Conservation (phyloP, 2,329 filamentous ascomycete genomes). For the Ceratocystis eucalypticola region DNA sequence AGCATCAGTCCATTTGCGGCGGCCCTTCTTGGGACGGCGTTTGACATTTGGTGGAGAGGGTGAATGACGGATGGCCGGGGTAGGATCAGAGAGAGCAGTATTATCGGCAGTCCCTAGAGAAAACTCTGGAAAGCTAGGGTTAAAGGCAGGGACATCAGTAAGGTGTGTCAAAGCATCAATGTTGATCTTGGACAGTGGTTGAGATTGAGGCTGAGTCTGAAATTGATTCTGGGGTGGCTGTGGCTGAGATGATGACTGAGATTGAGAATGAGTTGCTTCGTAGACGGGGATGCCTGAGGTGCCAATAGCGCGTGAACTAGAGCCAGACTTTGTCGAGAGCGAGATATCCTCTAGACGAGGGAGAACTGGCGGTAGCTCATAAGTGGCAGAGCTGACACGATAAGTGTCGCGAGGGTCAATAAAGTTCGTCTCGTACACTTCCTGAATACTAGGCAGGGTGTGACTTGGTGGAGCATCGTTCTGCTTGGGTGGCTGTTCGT, state of each 20-base stretch:
- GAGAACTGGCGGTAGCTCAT: constrained; percentile 12
- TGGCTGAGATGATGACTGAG: neutral
- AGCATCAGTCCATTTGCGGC: constrained; percentile 51
- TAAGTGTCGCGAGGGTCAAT: constrained; percentile 15
- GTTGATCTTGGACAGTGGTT: neutral
- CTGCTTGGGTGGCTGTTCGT: constrained; percentile 9
- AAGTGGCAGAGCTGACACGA: neutral
- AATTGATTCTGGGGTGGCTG: neutral
- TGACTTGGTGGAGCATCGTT: constrained; percentile 2
- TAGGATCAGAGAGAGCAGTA: neutral
- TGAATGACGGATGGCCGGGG: neutral
- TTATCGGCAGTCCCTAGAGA: neutral
- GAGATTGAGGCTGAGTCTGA: neutral
- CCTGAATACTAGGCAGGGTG: constrained; percentile 13
- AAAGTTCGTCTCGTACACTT: constrained; percentile 12
- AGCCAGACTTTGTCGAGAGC: neutral
- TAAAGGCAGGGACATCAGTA: constrained; percentile 26
- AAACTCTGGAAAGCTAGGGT: constrained; percentile 6
- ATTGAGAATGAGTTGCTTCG: neutral
- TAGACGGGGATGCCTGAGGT: neutral
- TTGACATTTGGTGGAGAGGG: constrained; percentile 24
- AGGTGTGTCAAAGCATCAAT: constrained; percentile 20
- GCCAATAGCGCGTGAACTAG: neutral
- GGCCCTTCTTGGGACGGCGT: constrained; percentile 42
- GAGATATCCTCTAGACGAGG: constrained; percentile 8